A percentile compares a stretch with the other conserved stretches of the same genome.
phyloP scores from a whole-genome alignment of 306 rosid species.

The Cyclanthera cordifolia region DNA sequence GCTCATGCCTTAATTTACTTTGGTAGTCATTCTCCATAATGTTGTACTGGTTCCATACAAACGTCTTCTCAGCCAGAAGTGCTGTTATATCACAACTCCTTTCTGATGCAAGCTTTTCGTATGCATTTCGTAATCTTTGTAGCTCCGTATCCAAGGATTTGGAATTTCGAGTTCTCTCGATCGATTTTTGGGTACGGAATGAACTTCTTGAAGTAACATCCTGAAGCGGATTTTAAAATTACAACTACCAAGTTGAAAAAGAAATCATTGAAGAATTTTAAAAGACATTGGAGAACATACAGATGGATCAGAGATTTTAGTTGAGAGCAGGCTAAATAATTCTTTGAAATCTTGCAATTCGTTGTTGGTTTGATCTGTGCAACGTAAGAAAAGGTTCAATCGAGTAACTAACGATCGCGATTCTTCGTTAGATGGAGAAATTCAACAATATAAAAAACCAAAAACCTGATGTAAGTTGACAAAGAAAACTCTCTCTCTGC shows the following conservation, averaged over 20 bases:
- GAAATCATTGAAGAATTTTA: constrained; percentile 7
- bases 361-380: constrained; percentile 35
- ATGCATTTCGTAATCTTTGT: constrained; percentile 35
- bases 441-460: constrained; percentile 9
- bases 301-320: constrained; percentile 23
- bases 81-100: constrained; percentile 45
- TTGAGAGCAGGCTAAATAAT: constrained; percentile 29
- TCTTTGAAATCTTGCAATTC: constrained; percentile 59
- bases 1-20: constrained; percentile 36
- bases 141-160: constrained; percentile 24
- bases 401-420: neutral
- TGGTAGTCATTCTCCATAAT: constrained; percentile 45
- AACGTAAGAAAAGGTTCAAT: neutral
- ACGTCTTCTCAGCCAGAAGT: constrained; percentile 61
- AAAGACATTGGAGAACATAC: constrained; percentile 28
- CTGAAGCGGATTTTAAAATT: constrained; percentile 26
- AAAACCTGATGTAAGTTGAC: constrained; percentile 42
- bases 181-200: constrained; percentile 17
- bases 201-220: constrained; percentile 20
- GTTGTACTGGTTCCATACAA: constrained; percentile 70
- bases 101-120: constrained; percentile 45
- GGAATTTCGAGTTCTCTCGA: constrained; percentile 15
- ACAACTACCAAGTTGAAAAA: constrained; percentile 14
- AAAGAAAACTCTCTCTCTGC: constrained; percentile 33
- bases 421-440: neutral